These are phyloP conservation scores for Peronospora farinosa DNA, from an alignment of 352 stramenopile species.

Conservation along the genomic window DNA sequence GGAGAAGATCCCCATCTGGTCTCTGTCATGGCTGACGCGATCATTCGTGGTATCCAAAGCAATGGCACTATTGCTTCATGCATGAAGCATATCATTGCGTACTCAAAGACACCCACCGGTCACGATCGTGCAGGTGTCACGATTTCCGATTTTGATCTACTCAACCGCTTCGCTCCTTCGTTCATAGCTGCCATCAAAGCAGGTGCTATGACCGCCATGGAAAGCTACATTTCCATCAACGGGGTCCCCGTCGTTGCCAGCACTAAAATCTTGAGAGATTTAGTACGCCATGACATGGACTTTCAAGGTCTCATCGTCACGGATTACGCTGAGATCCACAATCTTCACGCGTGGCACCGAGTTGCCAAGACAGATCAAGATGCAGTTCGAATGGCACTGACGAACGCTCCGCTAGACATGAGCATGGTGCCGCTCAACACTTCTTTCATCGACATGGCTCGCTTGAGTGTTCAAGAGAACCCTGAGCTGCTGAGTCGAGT, in stretches of 20 bases:
- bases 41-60: slow-evolving; percentile 80
- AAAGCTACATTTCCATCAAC: slow-evolving; percentile 91
- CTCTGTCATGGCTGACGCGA: slow-evolving; percentile 66
- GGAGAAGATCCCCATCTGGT: slow-evolving; percentile 87
- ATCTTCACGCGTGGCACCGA: slow-evolving; percentile 65
- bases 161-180: slow-evolving; percentile 81
- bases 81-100: slow-evolving; percentile 89
- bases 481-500: slow-evolving; percentile 40
- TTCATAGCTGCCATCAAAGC: slow-evolving; percentile 82
- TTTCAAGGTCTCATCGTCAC: slow-evolving; percentile 89
- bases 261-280: slow-evolving; percentile 60
- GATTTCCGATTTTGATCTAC: slow-evolving; percentile 65
- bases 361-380: slow-evolving; percentile 43
- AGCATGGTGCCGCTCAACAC: slow-evolving; percentile 78
- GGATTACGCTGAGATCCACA: slow-evolving; percentile 90
- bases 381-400: slow-evolving; percentile 61
- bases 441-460: slow-evolving; percentile 48
- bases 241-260: slow-evolving; percentile 88
- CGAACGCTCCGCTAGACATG: slow-evolving; percentile 85
- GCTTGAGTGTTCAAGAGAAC: slow-evolving; percentile 31
- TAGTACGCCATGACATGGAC: slow-evolving; percentile 79
- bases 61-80: slow-evolving; percentile 62
- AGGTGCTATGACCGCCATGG: slow-evolving; percentile 87
- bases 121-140: slow-evolving; percentile 79
- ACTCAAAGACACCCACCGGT: slow-evolving; percentile 75